A percentile compares a stretch with the other conserved stretches of the same genome.
These are phyloP conservation scores for Apiotrichum gracile DNA, from an alignment of 1,284 basidiomycete genomes.

Conservation along the genomic window DNA sequence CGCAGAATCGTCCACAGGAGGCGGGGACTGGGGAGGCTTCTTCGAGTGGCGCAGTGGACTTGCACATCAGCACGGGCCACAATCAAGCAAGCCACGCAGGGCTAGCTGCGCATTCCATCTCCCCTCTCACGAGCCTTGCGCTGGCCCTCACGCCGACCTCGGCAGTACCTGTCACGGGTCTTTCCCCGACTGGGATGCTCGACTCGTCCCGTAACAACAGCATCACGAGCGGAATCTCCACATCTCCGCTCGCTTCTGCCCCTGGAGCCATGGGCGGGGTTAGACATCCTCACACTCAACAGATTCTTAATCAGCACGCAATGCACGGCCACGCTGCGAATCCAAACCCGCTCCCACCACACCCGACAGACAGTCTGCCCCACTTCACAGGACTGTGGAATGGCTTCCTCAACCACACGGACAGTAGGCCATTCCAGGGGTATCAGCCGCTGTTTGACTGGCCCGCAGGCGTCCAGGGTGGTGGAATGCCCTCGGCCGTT, in stretches of 20 bases:
- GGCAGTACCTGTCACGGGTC: background rate
- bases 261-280: too few relatives aligned
- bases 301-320: too few relatives aligned
- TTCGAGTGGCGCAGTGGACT: too few relatives aligned
- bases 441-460: constrained; percentile 6
- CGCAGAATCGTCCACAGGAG: too few relatives aligned
- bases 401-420: background rate
- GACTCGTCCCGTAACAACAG: background rate
- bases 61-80: too few relatives aligned
- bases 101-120: too few relatives aligned
- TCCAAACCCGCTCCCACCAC: background rate
- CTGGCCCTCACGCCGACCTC: too few relatives aligned
- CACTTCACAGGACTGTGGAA: constrained; percentile 1
- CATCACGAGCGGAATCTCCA: background rate
- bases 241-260: background rate
- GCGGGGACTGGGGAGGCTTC: too few relatives aligned
- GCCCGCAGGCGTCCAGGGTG: background rate
- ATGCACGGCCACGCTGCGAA: too few relatives aligned
- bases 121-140: too few relatives aligned
- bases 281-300: too few relatives aligned
- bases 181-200: background rate
- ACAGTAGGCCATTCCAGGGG: background rate
- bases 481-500: constrained; percentile 8
- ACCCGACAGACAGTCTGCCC: background rate
- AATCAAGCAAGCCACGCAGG: too few relatives aligned